Evolutionary conservation across 495 filamentous ascomycete genomes (phyloP).

Genomic region (Penicillium ochrochloron): DNA sequence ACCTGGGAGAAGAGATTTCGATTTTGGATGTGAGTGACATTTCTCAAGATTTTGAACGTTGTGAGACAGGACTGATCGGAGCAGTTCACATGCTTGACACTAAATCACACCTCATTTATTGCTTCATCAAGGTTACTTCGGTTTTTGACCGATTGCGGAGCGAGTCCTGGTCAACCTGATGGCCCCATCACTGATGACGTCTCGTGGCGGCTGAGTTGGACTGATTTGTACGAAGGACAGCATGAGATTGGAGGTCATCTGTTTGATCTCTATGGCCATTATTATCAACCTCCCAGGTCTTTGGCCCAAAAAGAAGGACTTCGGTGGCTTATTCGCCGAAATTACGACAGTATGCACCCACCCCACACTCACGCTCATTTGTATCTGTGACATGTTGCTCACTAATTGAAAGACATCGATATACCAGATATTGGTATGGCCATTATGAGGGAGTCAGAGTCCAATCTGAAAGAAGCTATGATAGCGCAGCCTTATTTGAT

Average conservation of each 20-base stretch:
- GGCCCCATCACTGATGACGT: neutral
- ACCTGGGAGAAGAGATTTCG: neutral
- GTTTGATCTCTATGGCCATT: neutral
- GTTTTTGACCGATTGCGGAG: neutral
- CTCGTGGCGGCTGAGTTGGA: neutral
- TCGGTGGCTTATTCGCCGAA: neutral
- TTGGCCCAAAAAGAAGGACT: neutral
- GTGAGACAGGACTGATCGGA: neutral
- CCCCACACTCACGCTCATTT: no score
- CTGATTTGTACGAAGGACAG: neutral
- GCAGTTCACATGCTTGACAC: neutral
- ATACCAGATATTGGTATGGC: constrained; percentile 10
- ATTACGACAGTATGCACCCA: neutral
- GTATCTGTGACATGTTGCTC: no score
- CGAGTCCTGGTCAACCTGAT: neutral
- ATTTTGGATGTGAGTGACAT: neutral
- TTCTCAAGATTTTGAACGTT: neutral
- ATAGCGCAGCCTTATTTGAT: neutral
- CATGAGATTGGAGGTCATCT: neutral
- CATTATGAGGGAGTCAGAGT: constrained; percentile 8
- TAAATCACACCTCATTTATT: no score
- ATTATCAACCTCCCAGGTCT: neutral
- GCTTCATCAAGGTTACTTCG: no score
- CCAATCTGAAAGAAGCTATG: neutral
- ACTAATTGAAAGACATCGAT: neutral